Base-by-base conservation (phyloP, 1,139 yeast species). In the Blastobotrys ciferrii region DNA sequence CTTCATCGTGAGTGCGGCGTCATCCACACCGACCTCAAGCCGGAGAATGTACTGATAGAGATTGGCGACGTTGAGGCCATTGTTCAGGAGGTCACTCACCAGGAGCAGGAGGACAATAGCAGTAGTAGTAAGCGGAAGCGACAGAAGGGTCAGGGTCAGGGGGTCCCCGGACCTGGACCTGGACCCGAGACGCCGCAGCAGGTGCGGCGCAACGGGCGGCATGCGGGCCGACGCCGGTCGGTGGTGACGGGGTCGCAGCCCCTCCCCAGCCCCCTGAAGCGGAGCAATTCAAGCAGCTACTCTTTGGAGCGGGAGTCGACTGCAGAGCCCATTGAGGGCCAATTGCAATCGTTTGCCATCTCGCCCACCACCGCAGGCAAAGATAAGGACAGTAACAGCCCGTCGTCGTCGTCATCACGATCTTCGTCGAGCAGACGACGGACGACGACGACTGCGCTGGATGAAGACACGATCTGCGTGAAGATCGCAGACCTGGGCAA, bases 231-330 rank as follows among this genome's bases (percentile, higher is more conserved):
- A 60, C 71, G 95, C 43, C 82, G 81, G 54, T 82, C 95, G 0
- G 69, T 88, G 36, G 84, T 91, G 44, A 87, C 95, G 0, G 96
- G 92, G 1, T 84, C 92, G 0, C 92, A 85, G 62, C 95, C 96
- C 12, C 70, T 87, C 46, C 94, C 95, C 1, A 82, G 91, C 0
- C 92, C 95, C 2, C 71, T 86, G 51, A 73, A 79, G 54, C 50
- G 58, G 38, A 58, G n/a, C 43, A 53, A 15, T 45, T 51, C 53
- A 42, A 46, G 53, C 30, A 33, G 31, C 6, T 15, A 12, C 14
- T 14, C 37, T 7, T 6, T 18, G 3, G 46, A 45, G 6, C 43
- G 50, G 5, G 43, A 47, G 14, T 20, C 42, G 5, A 42, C 48
- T 12, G 45, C 49, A 2, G 54, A 47, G 17, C 52, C 52, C 2